Conservation (phyloP, 768 basidiomycete species). For the Cystobasidium ongulense region DNA sequence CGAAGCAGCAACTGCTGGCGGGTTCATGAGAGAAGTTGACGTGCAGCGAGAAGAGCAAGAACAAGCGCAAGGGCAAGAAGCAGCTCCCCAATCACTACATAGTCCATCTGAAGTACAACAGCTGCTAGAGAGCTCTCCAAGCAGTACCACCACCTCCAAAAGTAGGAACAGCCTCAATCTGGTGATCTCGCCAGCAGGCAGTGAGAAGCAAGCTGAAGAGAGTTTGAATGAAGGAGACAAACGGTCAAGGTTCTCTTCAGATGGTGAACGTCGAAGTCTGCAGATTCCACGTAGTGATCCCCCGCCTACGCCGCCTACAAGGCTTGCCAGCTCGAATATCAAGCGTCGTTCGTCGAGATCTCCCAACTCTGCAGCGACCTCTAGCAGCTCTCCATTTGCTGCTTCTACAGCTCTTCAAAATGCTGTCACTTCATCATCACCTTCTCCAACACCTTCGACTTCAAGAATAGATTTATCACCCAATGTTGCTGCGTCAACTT, state of each 20-base stretch:
- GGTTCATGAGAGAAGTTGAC: slow-evolving; percentile 16
- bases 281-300: not conserved
- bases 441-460: not conserved
- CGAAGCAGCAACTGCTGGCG: not conserved
- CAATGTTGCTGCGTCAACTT: not conserved
- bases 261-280: not conserved
- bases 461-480: not conserved
- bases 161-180: slow-evolving; percentile 13
- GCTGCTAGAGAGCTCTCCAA: not conserved
- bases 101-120: not conserved
- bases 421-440: not conserved
- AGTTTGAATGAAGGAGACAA: not conserved
- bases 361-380: not conserved
- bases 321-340: not conserved
- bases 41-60: not conserved
- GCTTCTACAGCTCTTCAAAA: not conserved
- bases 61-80: not conserved
- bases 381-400: not conserved
- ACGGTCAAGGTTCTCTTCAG: not conserved
- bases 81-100: no score
- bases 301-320: slow-evolving; percentile 28
- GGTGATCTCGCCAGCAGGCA: not conserved
- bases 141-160: not conserved
- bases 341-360: not conserved
- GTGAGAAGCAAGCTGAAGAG: not conserved